Evolutionary conservation across 1,284 basidiomycete genomes (phyloP), one percentile per base, ranked within the genome.

Genomic region (Mrakiaceae sp.): DNA sequence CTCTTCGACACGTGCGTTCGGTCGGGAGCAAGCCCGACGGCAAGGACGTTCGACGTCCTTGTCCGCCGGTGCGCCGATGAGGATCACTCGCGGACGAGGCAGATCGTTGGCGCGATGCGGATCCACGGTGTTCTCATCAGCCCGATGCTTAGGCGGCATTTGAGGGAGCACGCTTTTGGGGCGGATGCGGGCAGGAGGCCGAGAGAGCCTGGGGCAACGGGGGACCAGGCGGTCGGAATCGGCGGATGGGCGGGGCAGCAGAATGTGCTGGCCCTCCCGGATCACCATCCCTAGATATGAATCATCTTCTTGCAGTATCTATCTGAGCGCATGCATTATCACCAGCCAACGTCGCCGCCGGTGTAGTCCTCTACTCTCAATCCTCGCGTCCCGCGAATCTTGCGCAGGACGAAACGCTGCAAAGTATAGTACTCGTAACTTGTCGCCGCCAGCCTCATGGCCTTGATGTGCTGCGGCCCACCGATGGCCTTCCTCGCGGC

Each of bases 381-480:
- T 2, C 79, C 76, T 12, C 72, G 76, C 68, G 82, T 77, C 2
- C 88, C 89, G 54, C 75, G 76, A 9, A 76, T 73, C 74, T 92
- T 94, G 60, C 79, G 75, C 57, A 94, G 72, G 16, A 84, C 79
- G 72, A 88, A 83, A 50, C 91, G 81, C 74, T 91, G 87, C 11
- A 95, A 79, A 39, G 81, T 78, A 72, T 93, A 95, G 27, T 82
- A 78, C 71, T 90, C 87, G 73, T 91, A 95, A 0, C 87, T 86
- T 8, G 79, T 77, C 6, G 82, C 82, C 0, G 92, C 87, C 12
- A 94, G 81, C 68, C 80, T 82, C 85, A 91, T 90, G 5, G 91
- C 92, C 52, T 81, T 81, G 62, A 87, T 81, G 71, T 95, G 92
- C 69, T 87, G 81, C 11, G 88, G 89, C 5, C 85, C 82, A 1